Conservation (phyloP, 345 rosid species). For the Boechera stricta region DNA sequence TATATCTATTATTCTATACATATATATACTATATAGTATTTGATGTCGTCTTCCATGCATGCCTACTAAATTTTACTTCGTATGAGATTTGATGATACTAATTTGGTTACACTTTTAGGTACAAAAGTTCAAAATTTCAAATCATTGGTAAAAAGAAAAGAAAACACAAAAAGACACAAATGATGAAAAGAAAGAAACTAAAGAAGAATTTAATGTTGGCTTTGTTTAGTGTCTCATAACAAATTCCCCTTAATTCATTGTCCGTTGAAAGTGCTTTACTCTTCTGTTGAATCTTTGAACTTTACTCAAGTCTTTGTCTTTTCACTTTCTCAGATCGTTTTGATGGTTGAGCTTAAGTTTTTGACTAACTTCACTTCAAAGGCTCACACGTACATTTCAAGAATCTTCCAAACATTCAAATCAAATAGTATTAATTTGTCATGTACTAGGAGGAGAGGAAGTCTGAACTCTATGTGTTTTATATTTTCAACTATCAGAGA, state of each 20-base stretch:
- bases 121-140: slow-evolving; percentile 17
- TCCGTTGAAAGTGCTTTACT: slow-evolving; percentile 40
- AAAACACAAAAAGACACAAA: neutral
- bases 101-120: slow-evolving; percentile 3
- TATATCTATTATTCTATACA: too few relatives aligned
- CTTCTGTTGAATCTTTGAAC: slow-evolving; percentile 36
- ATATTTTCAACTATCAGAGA: neutral
- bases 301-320: slow-evolving; percentile 25
- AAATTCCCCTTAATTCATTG: slow-evolving; percentile 30
- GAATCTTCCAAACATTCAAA: slow-evolving; percentile 39
- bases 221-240: slow-evolving; percentile 33
- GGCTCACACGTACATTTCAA: slow-evolving; percentile 33
- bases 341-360: slow-evolving; percentile 36
- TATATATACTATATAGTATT: too few relatives aligned
- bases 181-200: slow-evolving; percentile 21
- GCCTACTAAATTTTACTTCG: neutral
- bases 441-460: slow-evolving; percentile 27
- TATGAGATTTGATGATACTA: neutral
- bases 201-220: slow-evolving; percentile 6
- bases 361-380: slow-evolving; percentile 34
- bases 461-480: slow-evolving; percentile 11
- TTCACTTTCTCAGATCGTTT: slow-evolving; percentile 17
- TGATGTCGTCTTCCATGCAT: too few relatives aligned
- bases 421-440: slow-evolving; percentile 30
- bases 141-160: neutral